Base-by-base conservation (phyloP, 257 asterid species). In the Salvia miltiorrhiza region DNA sequence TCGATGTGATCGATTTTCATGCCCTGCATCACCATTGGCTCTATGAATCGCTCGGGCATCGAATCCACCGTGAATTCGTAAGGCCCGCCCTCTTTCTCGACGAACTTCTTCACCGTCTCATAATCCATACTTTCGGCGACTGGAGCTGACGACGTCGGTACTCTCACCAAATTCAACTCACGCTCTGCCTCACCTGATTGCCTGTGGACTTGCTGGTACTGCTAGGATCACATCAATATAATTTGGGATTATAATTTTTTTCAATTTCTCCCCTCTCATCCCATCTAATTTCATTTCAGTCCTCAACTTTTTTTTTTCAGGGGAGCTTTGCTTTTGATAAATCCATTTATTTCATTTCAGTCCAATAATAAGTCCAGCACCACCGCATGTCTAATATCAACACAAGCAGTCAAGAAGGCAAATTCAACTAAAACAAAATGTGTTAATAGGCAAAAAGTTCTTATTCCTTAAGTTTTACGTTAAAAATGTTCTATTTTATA, bases 1-100 rank as follows among this genome's bases (percentile, higher is more conserved):
- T 86, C 90, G 79, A 86, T 52, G 65, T 44, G 74, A 13, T 88
- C 86, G 77, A 90, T 37, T 37, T 79, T 83, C 67, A 90, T n/a
- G 70, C 92, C 90, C 47, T 86, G 85, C 87, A 81, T 76, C 37
- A 88, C 85, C 49, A 85, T 78, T 3, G 90, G 88, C 82, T 88
- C 95, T 5, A 88, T 71, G 81, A 88, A 90, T 32, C 49, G 72
- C 4, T 33, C 28, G 0, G 96, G 87, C 92, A 90, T 83, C 5
- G 92, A 86, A 71, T 82, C 90, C 30, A 84, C 78, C 37, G 83
- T 77, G 41, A 72, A 77, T 68, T 83, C 86, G 45, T 80, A 63
- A 0, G 72, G 73, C 63, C 81, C 88, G 63, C 78, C 85, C 32
- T 76, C 83, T 54, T 71, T 84, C 74, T 84, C 85, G 47, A 88